These are phyloP conservation scores for Tolypocladium ophioglossoides DNA, from an alignment of 2,329 filamentous ascomycete species.

Conservation along the genomic window DNA sequence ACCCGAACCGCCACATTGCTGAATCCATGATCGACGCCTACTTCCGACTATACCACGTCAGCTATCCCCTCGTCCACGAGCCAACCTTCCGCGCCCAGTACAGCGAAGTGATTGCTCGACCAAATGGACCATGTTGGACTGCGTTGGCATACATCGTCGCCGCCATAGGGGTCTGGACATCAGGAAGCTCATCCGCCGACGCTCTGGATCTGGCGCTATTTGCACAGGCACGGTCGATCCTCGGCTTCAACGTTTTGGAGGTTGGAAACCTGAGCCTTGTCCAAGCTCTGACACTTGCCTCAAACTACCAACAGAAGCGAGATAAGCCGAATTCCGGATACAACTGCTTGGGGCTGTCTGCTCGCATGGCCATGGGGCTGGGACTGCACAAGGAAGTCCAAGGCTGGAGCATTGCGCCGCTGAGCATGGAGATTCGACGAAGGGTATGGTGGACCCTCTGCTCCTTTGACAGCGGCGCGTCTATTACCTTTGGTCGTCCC, in stretches of 20 bases:
- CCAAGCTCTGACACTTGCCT: conserved; percentile 31
- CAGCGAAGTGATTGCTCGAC: conserved; percentile 20
- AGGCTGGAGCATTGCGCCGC: conserved; percentile 18
- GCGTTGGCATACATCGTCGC: conserved; percentile 23
- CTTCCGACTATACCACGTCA: conserved; percentile 32
- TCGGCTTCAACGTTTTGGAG: conserved; percentile 32
- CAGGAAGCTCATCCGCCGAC: conserved; percentile 9
- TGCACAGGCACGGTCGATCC: conserved; percentile 17
- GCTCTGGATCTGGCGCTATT: conserved; percentile 17
- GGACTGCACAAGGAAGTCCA: conserved; percentile 37
- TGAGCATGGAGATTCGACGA: conserved; percentile 23
- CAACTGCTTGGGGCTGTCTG: conserved; percentile 39
- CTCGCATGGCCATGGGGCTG: conserved; percentile 37
- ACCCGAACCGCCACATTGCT: conserved; percentile 20
- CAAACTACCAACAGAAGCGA: conserved; percentile 39
- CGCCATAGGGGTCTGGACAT: conserved; percentile 25
- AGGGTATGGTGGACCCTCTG: conserved; percentile 28
- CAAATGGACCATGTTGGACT: conserved; percentile 18
- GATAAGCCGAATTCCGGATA: conserved; percentile 41
- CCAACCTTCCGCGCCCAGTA: conserved; percentile 29
- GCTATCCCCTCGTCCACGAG: conserved; percentile 36
- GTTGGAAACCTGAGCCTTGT: conserved; percentile 33
- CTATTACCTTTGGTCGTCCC: conserved; percentile 35
- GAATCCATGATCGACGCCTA: conserved; percentile 28
- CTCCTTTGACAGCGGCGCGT: conserved; percentile 35